phyloP scores from a whole-genome alignment of 2,329 filamentous ascomycete genomes.

The Sporothrix sp. region DNA sequence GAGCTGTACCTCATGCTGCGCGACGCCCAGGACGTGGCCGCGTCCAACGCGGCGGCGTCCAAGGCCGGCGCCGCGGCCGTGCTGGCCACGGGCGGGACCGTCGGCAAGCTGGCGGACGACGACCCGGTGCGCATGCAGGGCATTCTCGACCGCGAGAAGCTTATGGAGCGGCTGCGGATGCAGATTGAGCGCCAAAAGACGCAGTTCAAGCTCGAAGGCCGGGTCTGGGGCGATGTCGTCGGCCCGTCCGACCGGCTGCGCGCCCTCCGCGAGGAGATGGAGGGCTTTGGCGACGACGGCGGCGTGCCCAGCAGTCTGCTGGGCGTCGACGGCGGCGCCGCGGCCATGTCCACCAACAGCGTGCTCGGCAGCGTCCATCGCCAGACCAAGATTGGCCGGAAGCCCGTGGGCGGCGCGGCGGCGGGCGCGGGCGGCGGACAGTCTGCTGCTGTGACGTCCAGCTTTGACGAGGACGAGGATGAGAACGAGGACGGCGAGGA shows the following conservation, averaged over 20 bases:
- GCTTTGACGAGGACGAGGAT: constrained; percentile 20
- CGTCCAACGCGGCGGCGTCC: constrained; percentile 57
- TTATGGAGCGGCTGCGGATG: constrained; percentile 90
- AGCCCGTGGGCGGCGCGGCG: constrained; percentile 34
- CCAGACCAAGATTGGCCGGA: constrained; percentile 45
- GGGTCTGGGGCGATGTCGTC: constrained; percentile 71
- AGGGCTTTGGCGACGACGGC: constrained; percentile 41
- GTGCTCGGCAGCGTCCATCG: constrained; percentile 64
- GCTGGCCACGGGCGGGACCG: constrained; percentile 24
- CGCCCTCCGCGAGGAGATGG: constrained; percentile 91
- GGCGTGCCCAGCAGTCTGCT: constrained; percentile 35
- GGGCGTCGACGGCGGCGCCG: constrained; percentile 42
- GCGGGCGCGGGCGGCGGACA: neutral
- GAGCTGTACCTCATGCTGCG: constrained; percentile 97
- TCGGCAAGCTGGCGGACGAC: constrained; percentile 39
- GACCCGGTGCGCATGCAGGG: constrained; percentile 76
- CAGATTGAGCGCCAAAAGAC: constrained; percentile 96
- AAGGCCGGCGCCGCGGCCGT: constrained; percentile 10
- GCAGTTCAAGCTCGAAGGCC: constrained; percentile 91
- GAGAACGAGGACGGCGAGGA: constrained; percentile 41
- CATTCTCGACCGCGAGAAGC: constrained; percentile 81
- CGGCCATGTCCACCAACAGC: constrained; percentile 42
- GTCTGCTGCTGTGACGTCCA: neutral
- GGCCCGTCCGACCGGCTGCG: constrained; percentile 87
- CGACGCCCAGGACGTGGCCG: constrained; percentile 92